phyloP scores from a whole-genome alignment of 139 green algal species.

The Pleodorina starrii region DNA sequence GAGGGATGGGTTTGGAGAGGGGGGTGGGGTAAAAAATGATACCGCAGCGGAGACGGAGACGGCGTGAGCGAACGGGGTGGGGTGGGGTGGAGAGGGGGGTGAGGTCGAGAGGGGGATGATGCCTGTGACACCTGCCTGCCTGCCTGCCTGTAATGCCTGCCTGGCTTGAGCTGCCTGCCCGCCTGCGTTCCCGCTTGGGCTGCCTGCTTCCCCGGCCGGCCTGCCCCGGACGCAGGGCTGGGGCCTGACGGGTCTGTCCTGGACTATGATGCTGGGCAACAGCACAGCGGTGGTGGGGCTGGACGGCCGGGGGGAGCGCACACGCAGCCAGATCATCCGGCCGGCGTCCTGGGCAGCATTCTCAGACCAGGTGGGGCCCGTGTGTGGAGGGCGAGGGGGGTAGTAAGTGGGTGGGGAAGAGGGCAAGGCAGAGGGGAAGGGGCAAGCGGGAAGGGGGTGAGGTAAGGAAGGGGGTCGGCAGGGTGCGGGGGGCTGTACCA shows the following conservation, averaged over 20 bases:
- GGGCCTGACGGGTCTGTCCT: slow-evolving; percentile 45
- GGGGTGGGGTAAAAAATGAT: background rate
- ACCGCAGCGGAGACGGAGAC: background rate
- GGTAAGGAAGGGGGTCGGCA: no score
- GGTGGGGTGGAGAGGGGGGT: no score
- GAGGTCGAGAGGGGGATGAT: no score
- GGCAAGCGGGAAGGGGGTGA: no score
- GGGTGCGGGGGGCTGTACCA: no score
- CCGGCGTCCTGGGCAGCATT: slow-evolving; percentile 40
- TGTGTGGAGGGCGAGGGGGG: no score
- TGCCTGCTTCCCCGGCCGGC: background rate
- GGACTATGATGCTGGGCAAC: slow-evolving; percentile 49
- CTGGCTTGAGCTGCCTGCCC: no score
- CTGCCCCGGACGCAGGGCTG: slow-evolving; percentile 35
- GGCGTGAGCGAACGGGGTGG: background rate
- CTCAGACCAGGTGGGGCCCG: slow-evolving; percentile 39
- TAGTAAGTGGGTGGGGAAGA: no score
- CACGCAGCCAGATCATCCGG: slow-evolving; percentile 25
- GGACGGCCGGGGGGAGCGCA: slow-evolving; percentile 66
- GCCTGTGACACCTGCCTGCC: no score
- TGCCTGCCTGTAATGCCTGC: no score
- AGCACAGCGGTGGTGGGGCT: slow-evolving; percentile 56
- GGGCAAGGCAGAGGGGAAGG: no score
- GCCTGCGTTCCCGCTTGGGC: no score
- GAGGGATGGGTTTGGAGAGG: background rate